Percentiles rank a stretch among this genome's conserved stretches.
Conservation (phyloP, 2,329 filamentous ascomycete species). For the Leptographium wingfieldii region DNA sequence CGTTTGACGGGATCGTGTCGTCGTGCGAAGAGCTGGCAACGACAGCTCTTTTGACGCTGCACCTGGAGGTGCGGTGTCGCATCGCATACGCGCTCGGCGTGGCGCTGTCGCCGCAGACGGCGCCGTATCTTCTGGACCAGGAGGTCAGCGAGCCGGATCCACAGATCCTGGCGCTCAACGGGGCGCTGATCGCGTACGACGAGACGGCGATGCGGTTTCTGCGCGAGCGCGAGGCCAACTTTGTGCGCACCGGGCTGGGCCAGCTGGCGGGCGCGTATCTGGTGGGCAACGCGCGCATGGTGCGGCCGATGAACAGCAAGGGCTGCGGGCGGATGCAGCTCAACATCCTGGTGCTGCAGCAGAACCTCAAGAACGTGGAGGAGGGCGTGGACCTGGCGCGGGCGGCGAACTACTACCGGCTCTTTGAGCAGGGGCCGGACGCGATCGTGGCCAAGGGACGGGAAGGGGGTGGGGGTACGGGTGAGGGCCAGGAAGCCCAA, state of each 20-base stretch:
- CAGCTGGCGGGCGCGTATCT: slow-evolving; percentile 69
- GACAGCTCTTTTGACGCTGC: slow-evolving; percentile 70
- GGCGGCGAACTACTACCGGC: slow-evolving; percentile 53
- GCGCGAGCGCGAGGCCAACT: slow-evolving; percentile 55
- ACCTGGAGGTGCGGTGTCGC: slow-evolving; percentile 78
- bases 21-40: slow-evolving; percentile 72
- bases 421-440: slow-evolving; percentile 55
- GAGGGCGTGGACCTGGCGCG: slow-evolving; percentile 50
- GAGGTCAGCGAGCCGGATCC: slow-evolving; percentile 68
- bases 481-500: slow-evolving; percentile 24
- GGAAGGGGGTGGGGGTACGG: slow-evolving; percentile 25
- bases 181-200: slow-evolving; percentile 75
- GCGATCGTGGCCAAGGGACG: slow-evolving; percentile 42
- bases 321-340: slow-evolving; percentile 83
- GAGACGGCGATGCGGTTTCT: slow-evolving; percentile 66
- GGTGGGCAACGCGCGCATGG: slow-evolving; percentile 55
- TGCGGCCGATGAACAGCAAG: slow-evolving; percentile 70
- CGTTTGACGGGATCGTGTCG: slow-evolving; percentile 75
- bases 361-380: slow-evolving; percentile 92
- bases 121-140: slow-evolving; percentile 54
- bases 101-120: slow-evolving; percentile 46
- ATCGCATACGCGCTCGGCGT: slow-evolving; percentile 66
- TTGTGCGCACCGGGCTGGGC: slow-evolving; percentile 66
- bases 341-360: slow-evolving; percentile 88
- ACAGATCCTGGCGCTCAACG: slow-evolving; percentile 70